A percentile compares a stretch with the other conserved stretches of the same genome.
Evolutionary conservation across 2,329 filamentous ascomycete genomes (phyloP).

Genomic region (Colletotrichum incanum): DNA sequence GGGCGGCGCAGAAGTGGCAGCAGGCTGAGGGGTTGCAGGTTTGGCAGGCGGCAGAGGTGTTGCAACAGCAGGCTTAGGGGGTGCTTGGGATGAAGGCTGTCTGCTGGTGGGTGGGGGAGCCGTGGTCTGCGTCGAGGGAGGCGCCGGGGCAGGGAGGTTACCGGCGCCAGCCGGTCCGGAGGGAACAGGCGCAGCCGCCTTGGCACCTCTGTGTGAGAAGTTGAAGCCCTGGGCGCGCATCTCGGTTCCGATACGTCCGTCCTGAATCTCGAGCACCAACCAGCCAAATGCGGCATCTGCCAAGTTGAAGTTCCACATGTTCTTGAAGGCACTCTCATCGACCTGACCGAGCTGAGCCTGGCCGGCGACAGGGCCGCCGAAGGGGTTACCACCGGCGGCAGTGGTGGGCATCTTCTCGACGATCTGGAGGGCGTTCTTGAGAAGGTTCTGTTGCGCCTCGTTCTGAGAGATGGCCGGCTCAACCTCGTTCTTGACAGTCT

Average conservation of each 20-base stretch:
- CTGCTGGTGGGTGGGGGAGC: constrained; percentile 53
- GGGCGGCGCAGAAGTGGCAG: constrained; percentile 57
- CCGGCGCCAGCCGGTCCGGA: constrained; percentile 54
- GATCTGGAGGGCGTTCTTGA: constrained; percentile 91
- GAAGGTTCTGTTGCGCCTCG: constrained; percentile 91
- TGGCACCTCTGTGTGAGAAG: constrained; percentile 94
- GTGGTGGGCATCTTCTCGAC: constrained; percentile 99
- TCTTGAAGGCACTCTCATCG: constrained; percentile 99
- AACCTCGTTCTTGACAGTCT: constrained; percentile 96
- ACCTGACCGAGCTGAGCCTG: constrained; percentile 86
- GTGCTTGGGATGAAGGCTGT: constrained; percentile 55
- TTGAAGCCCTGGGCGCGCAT: constrained; percentile 99
- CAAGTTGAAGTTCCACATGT: constrained; percentile 99
- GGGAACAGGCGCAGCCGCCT: constrained; percentile 66
- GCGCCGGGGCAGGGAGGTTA: constrained; percentile 54
- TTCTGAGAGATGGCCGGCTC: constrained; percentile 95
- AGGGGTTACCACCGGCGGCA: constrained; percentile 96
- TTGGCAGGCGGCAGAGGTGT: constrained; percentile 57
- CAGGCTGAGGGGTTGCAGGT: constrained; percentile 66
- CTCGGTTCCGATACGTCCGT: constrained; percentile 95
- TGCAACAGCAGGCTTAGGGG: constrained; percentile 59
- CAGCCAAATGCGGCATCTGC: constrained; percentile 98
- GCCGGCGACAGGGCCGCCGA: constrained; percentile 86
- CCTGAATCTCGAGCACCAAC: constrained; percentile 94
- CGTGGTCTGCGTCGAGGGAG: constrained; percentile 55